Evolutionary conservation across 306 rosid genomes (phyloP).

Genomic region (Lupinus albus): DNA sequence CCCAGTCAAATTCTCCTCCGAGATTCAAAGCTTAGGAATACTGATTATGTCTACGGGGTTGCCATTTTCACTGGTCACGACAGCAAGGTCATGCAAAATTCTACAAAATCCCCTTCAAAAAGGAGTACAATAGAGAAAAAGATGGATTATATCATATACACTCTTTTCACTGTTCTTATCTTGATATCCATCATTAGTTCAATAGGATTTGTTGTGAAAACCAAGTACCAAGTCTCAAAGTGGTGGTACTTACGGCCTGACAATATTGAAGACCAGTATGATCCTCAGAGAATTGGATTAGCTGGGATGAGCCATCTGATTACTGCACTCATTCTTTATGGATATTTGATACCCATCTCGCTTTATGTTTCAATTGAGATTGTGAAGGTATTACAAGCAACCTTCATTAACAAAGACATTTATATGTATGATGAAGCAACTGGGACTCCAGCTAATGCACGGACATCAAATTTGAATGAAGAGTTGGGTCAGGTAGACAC

Average conservation of each 20-base stretch:
- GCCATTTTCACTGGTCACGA: slow-evolving; percentile 94
- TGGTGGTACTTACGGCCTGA: slow-evolving; percentile 77
- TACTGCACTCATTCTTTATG: slow-evolving; percentile 95
- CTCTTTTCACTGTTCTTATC: slow-evolving; percentile 81
- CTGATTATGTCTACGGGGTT: slow-evolving; percentile 82
- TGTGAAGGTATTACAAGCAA: slow-evolving; percentile 96
- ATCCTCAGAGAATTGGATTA: slow-evolving; percentile 58
- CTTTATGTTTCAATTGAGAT: slow-evolving; percentile 97
- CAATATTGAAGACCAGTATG: slow-evolving; percentile 51
- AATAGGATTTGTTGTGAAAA: slow-evolving; percentile 76
- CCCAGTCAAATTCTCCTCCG: slow-evolving; percentile 89
- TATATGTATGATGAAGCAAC: slow-evolving; percentile 89
- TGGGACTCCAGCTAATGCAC: slow-evolving; percentile 83
- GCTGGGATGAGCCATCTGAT: slow-evolving; percentile 88
- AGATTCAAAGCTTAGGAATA: slow-evolving; percentile 96
- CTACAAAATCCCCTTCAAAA: slow-evolving; percentile 95
- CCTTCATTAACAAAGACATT: slow-evolving; percentile 84
- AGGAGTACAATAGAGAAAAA: slow-evolving; percentile 83
- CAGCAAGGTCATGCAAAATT: slow-evolving; percentile 98
- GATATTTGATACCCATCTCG: slow-evolving; percentile 97
- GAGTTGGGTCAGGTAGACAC: slow-evolving; percentile 99
- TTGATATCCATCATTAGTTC: slow-evolving; percentile 83
- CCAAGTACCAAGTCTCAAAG: slow-evolving; percentile 55
- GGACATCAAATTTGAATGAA: slow-evolving; percentile 96
- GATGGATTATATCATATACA: slow-evolving; percentile 88